phyloP scores from a whole-genome alignment of 1,284 basidiomycete genomes.

The Xerocomus amazonicus region DNA sequence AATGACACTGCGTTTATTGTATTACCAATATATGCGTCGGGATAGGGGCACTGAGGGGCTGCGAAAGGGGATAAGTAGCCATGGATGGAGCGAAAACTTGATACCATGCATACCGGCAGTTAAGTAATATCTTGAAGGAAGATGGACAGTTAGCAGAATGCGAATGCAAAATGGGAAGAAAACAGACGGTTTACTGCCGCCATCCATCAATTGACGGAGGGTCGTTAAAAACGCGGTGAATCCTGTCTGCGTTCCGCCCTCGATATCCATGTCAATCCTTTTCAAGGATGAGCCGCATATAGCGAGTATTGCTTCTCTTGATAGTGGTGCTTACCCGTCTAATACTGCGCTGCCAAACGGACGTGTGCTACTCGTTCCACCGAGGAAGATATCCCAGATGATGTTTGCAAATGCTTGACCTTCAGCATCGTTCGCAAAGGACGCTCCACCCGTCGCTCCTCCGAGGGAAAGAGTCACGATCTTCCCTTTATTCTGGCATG shows the following conservation, averaged over 20 bases:
- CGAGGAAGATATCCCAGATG: constrained; percentile 67
- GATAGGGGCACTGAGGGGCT: constrained; percentile 65
- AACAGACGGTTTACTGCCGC: constrained; percentile 49
- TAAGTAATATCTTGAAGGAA: constrained; percentile 49
- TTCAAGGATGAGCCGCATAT: constrained; percentile 1
- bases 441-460: constrained; percentile 53
- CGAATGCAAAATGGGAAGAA: not conserved
- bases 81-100: not conserved
- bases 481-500: constrained; percentile 63
- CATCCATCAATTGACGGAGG: constrained; percentile 45
- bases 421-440: constrained; percentile 49
- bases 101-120: constrained; percentile 37
- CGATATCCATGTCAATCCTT: constrained; percentile 66
- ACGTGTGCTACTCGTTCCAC: constrained; percentile 42
- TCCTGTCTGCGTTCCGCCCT: constrained; percentile 52
- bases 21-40: constrained; percentile 53
- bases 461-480: constrained; percentile 64
- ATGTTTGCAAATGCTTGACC: constrained; percentile 52
- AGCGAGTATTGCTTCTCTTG: not conserved
- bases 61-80: not conserved
- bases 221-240: constrained; percentile 54
- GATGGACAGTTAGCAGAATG: constrained; percentile 3
- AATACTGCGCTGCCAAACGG: constrained; percentile 64
- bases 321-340: constrained; percentile 47
- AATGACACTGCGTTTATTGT: constrained; percentile 55